Evolutionary conservation across 2,329 filamentous ascomycete species (phyloP).

Genomic region (Aspergillus ustus): DNA sequence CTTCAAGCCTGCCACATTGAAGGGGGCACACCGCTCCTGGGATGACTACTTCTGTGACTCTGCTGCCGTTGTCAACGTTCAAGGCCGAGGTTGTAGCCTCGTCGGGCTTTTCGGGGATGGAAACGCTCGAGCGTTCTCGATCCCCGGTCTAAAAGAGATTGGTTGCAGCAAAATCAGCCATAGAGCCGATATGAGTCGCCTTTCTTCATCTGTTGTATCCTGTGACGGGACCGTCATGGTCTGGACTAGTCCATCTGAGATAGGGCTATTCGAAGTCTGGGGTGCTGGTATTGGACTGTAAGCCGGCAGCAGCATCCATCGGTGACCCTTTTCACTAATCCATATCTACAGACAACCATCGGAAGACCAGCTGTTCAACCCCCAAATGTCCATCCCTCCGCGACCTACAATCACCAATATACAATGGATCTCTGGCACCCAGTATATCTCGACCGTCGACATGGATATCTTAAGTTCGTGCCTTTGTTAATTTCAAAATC

Average conservation of each 20-base stretch:
- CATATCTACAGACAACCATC: constrained; percentile 46
- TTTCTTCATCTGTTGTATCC: constrained; percentile 71
- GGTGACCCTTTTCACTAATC: constrained; percentile 4
- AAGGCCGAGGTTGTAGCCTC: constrained; percentile 76
- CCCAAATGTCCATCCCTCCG: constrained; percentile 71
- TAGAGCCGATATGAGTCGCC: constrained; percentile 75
- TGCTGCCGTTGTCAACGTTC: constrained; percentile 75
- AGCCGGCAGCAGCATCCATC: constrained; percentile 40
- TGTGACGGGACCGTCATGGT: constrained; percentile 80
- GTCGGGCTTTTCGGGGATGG: constrained; percentile 86
- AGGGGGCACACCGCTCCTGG: constrained; percentile 91
- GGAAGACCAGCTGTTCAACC: constrained; percentile 79
- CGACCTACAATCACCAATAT: constrained; percentile 93
- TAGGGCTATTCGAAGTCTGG: constrained; percentile 83
- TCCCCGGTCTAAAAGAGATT: constrained; percentile 89
- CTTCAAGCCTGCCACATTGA: constrained; percentile 81
- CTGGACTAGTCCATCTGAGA: constrained; percentile 86
- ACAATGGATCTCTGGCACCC: constrained; percentile 95
- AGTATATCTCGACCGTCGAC: constrained; percentile 84
- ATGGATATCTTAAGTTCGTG: constrained; percentile 76
- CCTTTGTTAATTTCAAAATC: not conserved
- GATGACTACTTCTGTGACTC: constrained; percentile 82
- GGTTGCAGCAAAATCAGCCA: constrained; percentile 66
- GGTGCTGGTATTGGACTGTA: constrained; percentile 71
- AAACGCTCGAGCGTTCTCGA: constrained; percentile 75